A percentile compares a stretch with the other conserved stretches of the same genome.
Conservation (phyloP, 2,329 filamentous ascomycete genomes). For the Pseudogymnoascus sp. region DNA sequence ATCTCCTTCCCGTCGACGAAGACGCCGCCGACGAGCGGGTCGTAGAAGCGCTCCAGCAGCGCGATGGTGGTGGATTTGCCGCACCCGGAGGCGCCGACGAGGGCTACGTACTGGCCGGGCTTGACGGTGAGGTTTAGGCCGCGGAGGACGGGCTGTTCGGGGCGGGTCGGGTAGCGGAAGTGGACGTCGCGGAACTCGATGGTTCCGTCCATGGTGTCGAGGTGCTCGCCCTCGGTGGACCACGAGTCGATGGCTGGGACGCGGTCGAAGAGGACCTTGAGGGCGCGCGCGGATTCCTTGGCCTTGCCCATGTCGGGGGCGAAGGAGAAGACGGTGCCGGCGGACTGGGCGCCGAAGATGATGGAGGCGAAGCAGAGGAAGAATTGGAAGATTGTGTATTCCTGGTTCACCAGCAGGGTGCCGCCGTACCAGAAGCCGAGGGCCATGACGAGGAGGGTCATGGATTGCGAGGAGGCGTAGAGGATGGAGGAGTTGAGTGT, state of each 20-base stretch:
- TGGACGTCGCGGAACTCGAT: slow-evolving; percentile 90
- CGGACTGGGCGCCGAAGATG: slow-evolving; percentile 87
- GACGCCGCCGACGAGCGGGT: slow-evolving; percentile 71
- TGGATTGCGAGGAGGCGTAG: slow-evolving; percentile 76
- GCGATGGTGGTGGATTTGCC: slow-evolving; percentile 93
- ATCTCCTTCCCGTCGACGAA: slow-evolving; percentile 80
- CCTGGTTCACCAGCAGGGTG: slow-evolving; percentile 58
- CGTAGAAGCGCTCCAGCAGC: slow-evolving; percentile 88
- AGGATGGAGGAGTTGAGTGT: slow-evolving; percentile 68
- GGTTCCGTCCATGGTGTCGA: slow-evolving; percentile 60
- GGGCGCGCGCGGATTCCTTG: slow-evolving; percentile 68
- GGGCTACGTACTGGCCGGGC: slow-evolving; percentile 74
- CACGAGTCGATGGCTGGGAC: slow-evolving; percentile 76
- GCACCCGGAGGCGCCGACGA: slow-evolving; percentile 90
- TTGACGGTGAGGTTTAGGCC: slow-evolving; percentile 68
- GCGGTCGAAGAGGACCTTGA: slow-evolving; percentile 78
- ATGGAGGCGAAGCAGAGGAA: slow-evolving; percentile 84
- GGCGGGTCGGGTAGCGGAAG: slow-evolving; percentile 87
- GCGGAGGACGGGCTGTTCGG: slow-evolving; percentile 83
- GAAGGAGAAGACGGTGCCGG: slow-evolving; percentile 81
- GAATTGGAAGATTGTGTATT: slow-evolving; percentile 78
- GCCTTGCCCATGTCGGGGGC: slow-evolving; percentile 92
- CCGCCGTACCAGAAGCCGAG: slow-evolving; percentile 92
- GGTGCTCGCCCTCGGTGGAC: slow-evolving; percentile 57
- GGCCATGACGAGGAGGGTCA: slow-evolving; percentile 76